Evolutionary conservation across 495 filamentous ascomycete species (phyloP).

Genomic region (Apodospora peruviana): DNA sequence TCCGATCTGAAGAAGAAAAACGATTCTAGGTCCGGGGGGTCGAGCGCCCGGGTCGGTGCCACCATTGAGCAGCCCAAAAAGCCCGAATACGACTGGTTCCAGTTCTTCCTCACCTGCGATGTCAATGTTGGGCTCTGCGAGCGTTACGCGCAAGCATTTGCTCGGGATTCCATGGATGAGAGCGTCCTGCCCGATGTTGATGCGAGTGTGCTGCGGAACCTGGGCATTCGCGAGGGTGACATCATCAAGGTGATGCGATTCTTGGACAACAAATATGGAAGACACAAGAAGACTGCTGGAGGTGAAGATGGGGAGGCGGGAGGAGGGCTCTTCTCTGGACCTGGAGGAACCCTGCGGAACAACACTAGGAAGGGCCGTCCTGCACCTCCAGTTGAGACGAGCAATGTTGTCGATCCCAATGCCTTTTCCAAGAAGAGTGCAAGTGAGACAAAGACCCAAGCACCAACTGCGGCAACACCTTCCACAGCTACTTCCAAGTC

Average conservation of each 20-base stretch:
- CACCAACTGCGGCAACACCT: constrained; percentile 38
- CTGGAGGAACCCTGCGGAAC: constrained; percentile 80
- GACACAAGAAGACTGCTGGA: constrained; percentile 57
- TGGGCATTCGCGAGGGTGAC: constrained; percentile 92
- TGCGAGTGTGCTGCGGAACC: constrained; percentile 68
- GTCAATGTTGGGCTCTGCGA: constrained; percentile 89
- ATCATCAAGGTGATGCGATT: constrained; percentile 90
- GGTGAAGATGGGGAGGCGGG: constrained; percentile 54
- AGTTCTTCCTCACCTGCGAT: constrained; percentile 91
- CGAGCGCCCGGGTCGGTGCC: constrained; percentile 34
- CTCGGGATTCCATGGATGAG: constrained; percentile 91
- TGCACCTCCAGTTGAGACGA: constrained; percentile 74
- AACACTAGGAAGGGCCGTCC: constrained; percentile 94
- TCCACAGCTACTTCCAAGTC: constrained; percentile 29
- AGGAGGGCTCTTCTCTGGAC: constrained; percentile 84
- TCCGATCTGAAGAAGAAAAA: constrained; percentile 61
- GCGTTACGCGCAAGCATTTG: constrained; percentile 83
- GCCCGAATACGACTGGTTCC: constrained; percentile 93
- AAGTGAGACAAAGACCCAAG: constrained; percentile 37
- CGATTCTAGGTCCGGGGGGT: constrained; percentile 9
- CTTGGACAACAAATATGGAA: constrained; percentile 74
- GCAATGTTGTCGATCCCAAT: constrained; percentile 80
- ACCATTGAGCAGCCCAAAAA: constrained; percentile 52
- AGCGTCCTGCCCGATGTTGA: constrained; percentile 82
- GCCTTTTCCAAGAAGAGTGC: constrained; percentile 63